Conservation (phyloP, 768 basidiomycete species). For the Mycena haematopus region DNA sequence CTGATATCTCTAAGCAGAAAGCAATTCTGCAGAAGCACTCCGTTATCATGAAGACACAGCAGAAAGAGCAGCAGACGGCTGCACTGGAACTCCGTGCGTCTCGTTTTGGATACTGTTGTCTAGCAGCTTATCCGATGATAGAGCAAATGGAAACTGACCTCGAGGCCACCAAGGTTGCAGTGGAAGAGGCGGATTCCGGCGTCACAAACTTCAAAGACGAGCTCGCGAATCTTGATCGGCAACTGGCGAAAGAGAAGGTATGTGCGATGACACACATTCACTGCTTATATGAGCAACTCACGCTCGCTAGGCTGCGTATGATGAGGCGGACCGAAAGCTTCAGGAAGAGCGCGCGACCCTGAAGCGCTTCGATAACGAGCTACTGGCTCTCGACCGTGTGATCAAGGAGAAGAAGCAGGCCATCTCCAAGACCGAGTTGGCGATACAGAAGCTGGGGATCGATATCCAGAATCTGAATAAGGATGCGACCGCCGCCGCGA, state of each 20-base stretch:
- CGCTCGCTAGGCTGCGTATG: conserved; percentile 54
- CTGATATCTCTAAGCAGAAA: conserved; percentile 82
- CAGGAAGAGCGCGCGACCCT: conserved; percentile 88
- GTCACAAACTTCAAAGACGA: conserved; percentile 67
- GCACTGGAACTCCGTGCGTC: conserved; percentile 84
- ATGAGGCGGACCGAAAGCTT: conserved; percentile 73
- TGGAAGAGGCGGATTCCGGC: conserved; percentile 50
- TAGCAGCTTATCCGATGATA: conserved; percentile 36
- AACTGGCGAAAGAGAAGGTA: conserved; percentile 57
- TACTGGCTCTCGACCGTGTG: conserved; percentile 80
- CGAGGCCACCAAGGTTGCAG: conserved; percentile 49
- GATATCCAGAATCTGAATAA: conserved; percentile 66
- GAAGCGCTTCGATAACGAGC: conserved; percentile 86
- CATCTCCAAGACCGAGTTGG: conserved; percentile 69
- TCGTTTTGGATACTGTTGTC: neutral
- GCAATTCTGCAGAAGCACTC: conserved; percentile 80
- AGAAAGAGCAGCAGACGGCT: conserved; percentile 90
- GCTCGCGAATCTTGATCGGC: conserved; percentile 59
- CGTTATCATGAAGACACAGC: conserved; percentile 81
- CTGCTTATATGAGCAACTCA: neutral
- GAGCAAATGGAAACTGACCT: conserved; percentile 87
- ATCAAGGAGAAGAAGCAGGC: conserved; percentile 84
- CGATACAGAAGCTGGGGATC: conserved; percentile 71
- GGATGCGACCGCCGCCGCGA: conserved; percentile 64
- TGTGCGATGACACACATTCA: conserved; percentile 12